A percentile compares a stretch with the other conserved stretches of the same genome.
Conservation (phyloP, 2,329 filamentous ascomycete genomes). For the Stagonosporopsis vannaccii region DNA sequence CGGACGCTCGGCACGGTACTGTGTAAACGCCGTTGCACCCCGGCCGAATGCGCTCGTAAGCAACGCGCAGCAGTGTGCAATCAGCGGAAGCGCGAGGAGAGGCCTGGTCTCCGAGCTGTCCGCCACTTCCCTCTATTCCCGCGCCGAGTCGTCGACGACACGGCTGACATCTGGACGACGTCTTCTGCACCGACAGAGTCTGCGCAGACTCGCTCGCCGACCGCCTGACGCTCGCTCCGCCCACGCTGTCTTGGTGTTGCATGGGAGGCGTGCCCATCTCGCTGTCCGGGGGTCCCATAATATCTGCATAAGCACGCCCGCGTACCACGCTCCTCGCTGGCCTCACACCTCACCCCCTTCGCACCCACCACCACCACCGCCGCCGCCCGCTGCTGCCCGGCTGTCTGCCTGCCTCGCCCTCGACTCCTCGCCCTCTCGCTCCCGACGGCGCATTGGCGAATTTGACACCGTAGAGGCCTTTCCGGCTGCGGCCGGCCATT, state of each 20-base stretch:
- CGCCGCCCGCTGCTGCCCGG: conserved; percentile 13
- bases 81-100: conserved; percentile 3
- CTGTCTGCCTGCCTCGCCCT: conserved; percentile 14
- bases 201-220: conserved; percentile 10
- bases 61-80: conserved; percentile 14
- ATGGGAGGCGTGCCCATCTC: conserved; percentile 16
- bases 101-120: conserved; percentile 13
- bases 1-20: conserved; percentile 13
- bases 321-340: conserved; percentile 14
- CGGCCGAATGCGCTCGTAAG: conserved; percentile 21
- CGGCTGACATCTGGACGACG: conserved; percentile 7
- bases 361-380: conserved; percentile 24
- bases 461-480: conserved; percentile 41
- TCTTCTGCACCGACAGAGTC: conserved; percentile 6
- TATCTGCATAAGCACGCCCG: conserved; percentile 21
- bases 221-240: conserved; percentile 20
- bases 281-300: conserved; percentile 20
- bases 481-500: conserved; percentile 48
- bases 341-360: conserved; percentile 20
- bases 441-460: conserved; percentile 40
- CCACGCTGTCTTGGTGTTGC: conserved; percentile 16
- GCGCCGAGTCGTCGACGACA: conserved; percentile 11
- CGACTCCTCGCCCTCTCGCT: conserved; percentile 10
- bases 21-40: conserved; percentile 17
- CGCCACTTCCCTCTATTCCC: conserved; percentile 16